Percentiles rank a stretch among this genome's conserved stretches.
Evolutionary conservation across 164 flowering plant species (phyloP).

Genomic region (Tinospora cordifolia): DNA sequence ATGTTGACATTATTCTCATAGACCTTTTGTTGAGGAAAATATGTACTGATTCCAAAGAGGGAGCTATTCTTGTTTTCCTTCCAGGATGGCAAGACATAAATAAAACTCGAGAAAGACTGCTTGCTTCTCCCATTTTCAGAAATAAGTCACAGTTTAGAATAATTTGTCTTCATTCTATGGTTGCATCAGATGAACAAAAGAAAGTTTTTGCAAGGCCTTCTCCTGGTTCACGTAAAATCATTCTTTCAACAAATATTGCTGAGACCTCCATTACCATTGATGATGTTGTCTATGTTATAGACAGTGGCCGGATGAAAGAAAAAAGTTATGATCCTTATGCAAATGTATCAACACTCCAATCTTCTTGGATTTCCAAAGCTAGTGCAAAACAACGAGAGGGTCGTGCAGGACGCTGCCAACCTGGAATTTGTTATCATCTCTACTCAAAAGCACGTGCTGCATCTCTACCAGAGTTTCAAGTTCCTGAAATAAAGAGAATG

Average conservation of each 20-base stretch:
- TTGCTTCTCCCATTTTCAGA: constrained; percentile 45
- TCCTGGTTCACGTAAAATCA: constrained; percentile 79
- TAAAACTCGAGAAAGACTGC: constrained; percentile 46
- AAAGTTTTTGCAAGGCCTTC: constrained; percentile 68
- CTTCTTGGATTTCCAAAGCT: constrained; percentile 95
- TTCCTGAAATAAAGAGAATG: constrained; percentile 89
- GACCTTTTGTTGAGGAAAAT: constrained; percentile 63
- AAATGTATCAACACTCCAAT: constrained; percentile 88
- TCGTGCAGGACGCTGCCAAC: constrained; percentile 95
- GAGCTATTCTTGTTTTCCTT: constrained; percentile 88
- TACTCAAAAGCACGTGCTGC: constrained; percentile 68
- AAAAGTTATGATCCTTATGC: constrained; percentile 92
- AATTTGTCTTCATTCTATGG: constrained; percentile 82
- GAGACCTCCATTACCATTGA: constrained; percentile 92
- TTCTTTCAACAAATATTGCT: constrained; percentile 93
- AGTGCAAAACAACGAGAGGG: constrained; percentile 93
- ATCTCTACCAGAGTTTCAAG: constrained; percentile 70
- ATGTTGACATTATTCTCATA: constrained; percentile 61
- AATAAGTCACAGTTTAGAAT: constrained; percentile 59
- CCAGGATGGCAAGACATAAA: constrained; percentile 98
- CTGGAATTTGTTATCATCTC: constrained; percentile 93
- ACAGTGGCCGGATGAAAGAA: constrained; percentile 94
- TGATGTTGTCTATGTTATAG: constrained; percentile 91
- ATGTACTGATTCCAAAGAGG: constrained; percentile 75
- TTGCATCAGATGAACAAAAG: constrained; percentile 83